Evolutionary conservation across 192 early-diverging fungal genomes (phyloP), one percentile per base, ranked within the genome.

Genomic region (Chytriomyces hyalinus): DNA sequence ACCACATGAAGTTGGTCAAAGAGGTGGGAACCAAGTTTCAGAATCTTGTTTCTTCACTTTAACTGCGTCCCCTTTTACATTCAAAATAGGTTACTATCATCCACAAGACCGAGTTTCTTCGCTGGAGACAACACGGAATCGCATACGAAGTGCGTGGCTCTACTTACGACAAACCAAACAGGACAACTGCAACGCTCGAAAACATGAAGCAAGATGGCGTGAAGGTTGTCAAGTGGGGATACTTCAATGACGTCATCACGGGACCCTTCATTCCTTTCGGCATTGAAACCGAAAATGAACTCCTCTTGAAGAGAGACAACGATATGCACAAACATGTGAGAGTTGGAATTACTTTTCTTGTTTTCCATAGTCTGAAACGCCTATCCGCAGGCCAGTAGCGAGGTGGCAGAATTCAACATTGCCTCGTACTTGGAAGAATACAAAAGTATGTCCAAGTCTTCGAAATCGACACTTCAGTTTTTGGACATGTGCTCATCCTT

Each of bases 181-280:
- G 83, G 2, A 81, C 86, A 13, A 70, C 84, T 57, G 89, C 89
- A 5, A 89, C 89, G 7, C 81, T 85, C 1, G 83, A 82, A 8
- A 24, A 53, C 6, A 53, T 88, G 73, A 85, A 82, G 53, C 60
- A 77, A 67, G 77, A 80, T 61, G 78, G 81, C 3, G 26, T 81
- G 28, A 43, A 20, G 6, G 85, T 86, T 3, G 36, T 66, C 8
- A 90, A 90, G 65, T 90, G 86, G 85, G 88, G 88, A 10, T 83
- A 83, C 61, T 90, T 90, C 70, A 79, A 80, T 50, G 89, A 90
- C 65, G 78, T 89, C 13, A 70, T 85, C 6, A 61, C 80, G 24
- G 89, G 89, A 1, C 89, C 89, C 13, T 90, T 85, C 65, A n/a
- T 83, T 28, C 80, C 84, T 10, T 90, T 80, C 78, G 87, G 88